These are phyloP conservation scores for Shiraia bambusicola DNA, from an alignment of 2,329 filamentous ascomycete genomes.

Conservation along the genomic window DNA sequence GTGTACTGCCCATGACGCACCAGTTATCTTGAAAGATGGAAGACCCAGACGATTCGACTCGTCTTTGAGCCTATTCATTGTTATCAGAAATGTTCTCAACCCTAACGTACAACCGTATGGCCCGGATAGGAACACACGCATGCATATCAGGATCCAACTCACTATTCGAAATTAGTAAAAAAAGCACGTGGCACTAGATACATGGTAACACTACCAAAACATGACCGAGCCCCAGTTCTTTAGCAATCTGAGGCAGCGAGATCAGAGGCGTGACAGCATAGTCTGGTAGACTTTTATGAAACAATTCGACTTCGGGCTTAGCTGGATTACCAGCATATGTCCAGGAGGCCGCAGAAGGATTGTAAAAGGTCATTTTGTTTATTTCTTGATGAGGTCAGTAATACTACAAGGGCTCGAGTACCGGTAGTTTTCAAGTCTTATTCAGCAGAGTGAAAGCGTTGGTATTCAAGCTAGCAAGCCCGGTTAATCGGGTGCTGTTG, in stretches of 20 bases:
- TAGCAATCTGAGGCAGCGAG: slow-evolving; percentile 56
- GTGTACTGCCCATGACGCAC: slow-evolving; percentile 72
- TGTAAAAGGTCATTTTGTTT: slow-evolving; percentile 26
- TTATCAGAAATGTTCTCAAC: no score
- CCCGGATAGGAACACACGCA: no score
- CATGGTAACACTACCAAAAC: slow-evolving; percentile 46
- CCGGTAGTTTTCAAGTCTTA: no score
- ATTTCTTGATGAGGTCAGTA: not conserved
- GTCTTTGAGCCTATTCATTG: slow-evolving; percentile 59
- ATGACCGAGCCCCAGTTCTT: slow-evolving; percentile 53
- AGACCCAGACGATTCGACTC: slow-evolving; percentile 69
- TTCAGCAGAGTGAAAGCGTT: no score
- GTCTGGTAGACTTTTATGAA: slow-evolving; percentile 61
- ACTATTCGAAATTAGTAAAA: no score
- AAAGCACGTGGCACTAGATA: no score
- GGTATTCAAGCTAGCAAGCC: no score
- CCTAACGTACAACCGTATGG: no score
- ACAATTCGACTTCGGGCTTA: slow-evolving; percentile 38
- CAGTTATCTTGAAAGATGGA: slow-evolving; percentile 78
- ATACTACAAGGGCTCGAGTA: no score
- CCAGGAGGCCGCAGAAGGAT: slow-evolving; percentile 29
- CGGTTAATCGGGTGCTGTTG: no score
- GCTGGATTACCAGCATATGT: slow-evolving; percentile 11
- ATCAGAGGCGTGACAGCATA: slow-evolving; percentile 60
- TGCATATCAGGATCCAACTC: no score